A percentile compares a stretch with the other conserved stretches of the same genome.
phyloP scores from a whole-genome alignment of 305 asterid genomes.

The Striga hermonthica region DNA sequence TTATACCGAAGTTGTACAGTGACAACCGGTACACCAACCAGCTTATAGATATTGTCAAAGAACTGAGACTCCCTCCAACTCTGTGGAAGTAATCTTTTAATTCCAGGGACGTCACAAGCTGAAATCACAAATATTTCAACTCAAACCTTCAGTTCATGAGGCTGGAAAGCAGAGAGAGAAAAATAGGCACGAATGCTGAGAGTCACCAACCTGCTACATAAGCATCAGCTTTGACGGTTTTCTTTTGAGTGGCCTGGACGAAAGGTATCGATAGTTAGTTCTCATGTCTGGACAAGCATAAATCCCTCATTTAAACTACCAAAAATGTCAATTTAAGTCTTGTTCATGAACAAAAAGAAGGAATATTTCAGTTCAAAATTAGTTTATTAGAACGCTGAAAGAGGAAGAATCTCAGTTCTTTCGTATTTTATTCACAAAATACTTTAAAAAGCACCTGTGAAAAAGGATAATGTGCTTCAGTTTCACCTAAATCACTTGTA shows the following conservation, averaged over 20 bases:
- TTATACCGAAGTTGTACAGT: slow-evolving; percentile 91
- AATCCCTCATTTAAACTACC: background rate
- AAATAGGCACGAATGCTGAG: slow-evolving; percentile 13
- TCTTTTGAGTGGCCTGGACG: slow-evolving; percentile 90
- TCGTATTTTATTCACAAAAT: background rate
- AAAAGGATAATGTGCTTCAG: slow-evolving; percentile 14
- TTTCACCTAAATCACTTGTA: slow-evolving; percentile 25
- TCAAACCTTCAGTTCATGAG: slow-evolving; percentile 26
- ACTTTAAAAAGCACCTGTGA: background rate
- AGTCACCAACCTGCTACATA: slow-evolving; percentile 84
- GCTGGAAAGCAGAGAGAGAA: slow-evolving; percentile 23
- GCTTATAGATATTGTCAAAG: slow-evolving; percentile 82
- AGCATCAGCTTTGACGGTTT: slow-evolving; percentile 86
- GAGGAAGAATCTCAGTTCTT: background rate
- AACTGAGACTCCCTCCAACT: slow-evolving; percentile 84
- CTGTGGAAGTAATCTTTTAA: slow-evolving; percentile 77
- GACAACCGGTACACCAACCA: slow-evolving; percentile 96
- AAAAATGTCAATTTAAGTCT: background rate
- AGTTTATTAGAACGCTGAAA: background rate
- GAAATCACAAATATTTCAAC: slow-evolving; percentile 30
- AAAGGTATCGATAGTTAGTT: slow-evolving; percentile 31
- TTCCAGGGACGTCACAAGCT: slow-evolving; percentile 99
- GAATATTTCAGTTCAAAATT: slow-evolving; percentile 2
- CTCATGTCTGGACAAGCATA: slow-evolving; percentile 24
- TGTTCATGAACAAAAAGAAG: slow-evolving; percentile 15